Evolutionary conservation across 768 basidiomycete species (phyloP).

Genomic region (Collybia mongolica): DNA sequence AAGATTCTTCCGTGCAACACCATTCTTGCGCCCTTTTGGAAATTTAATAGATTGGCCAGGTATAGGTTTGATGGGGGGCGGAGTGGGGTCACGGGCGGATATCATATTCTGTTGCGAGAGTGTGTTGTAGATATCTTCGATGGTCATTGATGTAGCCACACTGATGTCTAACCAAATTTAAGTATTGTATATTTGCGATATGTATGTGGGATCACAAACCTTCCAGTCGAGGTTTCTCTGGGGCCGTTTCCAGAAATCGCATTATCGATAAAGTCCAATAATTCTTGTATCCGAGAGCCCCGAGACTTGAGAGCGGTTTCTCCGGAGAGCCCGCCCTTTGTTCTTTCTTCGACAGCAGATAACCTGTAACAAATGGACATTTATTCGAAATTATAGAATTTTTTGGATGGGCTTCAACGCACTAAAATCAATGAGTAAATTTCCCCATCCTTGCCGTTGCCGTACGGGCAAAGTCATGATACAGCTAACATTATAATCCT

Average conservation of each 20-base stretch:
- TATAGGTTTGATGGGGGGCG: slow-evolving; percentile 57
- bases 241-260: slow-evolving; percentile 63
- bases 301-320: slow-evolving; percentile 91
- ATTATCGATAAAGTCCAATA: slow-evolving; percentile 93
- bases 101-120: slow-evolving; percentile 80
- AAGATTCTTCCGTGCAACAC: slow-evolving; percentile 61
- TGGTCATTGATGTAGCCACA: slow-evolving; percentile 82
- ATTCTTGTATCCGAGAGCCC: slow-evolving; percentile 90
- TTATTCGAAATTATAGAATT: neutral
- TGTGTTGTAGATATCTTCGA: slow-evolving; percentile 81
- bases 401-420: slow-evolving; percentile 24
- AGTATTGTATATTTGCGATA: no score
- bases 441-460: slow-evolving; percentile 96
- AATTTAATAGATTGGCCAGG: slow-evolving; percentile 81
- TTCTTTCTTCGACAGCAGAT: slow-evolving; percentile 94
- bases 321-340: slow-evolving; percentile 89
- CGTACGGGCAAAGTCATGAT: slow-evolving; percentile 98
- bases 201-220: slow-evolving; percentile 38
- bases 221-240: slow-evolving; percentile 67
- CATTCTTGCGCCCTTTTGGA: slow-evolving; percentile 65
- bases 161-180: slow-evolving; percentile 64
- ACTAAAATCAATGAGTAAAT: slow-evolving; percentile 98
- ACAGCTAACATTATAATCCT: slow-evolving; percentile 97
- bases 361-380: slow-evolving; percentile 55
- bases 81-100: slow-evolving; percentile 44